Evolutionary conservation across 352 stramenopile species (phyloP).

Genomic region (Phytophthora pini): DNA sequence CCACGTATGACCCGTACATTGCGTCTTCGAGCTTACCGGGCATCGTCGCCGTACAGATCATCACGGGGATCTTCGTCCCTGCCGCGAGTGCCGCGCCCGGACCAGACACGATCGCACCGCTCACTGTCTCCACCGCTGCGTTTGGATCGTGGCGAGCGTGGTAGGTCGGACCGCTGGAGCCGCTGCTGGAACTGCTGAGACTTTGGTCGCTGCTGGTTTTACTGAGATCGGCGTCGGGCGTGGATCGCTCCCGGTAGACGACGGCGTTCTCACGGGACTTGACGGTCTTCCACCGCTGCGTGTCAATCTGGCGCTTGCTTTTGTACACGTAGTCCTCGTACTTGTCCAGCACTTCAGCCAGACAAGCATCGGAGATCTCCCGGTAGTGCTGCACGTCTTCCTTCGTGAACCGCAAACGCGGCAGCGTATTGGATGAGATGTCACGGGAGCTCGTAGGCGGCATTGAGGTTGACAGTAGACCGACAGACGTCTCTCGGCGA

Average conservation of each 20-base stretch:
- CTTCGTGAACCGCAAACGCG: constrained; percentile 35
- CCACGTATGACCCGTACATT: constrained; percentile 56
- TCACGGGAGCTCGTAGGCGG: constrained; percentile 29
- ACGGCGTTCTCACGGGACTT: constrained; percentile 42
- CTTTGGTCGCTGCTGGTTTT: neutral
- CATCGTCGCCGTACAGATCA: constrained; percentile 45
- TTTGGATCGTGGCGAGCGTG: constrained; percentile 14
- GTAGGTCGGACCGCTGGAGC: constrained; percentile 11
- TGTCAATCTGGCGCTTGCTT: constrained; percentile 34
- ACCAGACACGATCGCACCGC: constrained; percentile 35
- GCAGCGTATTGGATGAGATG: constrained; percentile 36
- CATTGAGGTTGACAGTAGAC: no score
- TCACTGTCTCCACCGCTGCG: constrained; percentile 17
- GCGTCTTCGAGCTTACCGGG: constrained; percentile 61
- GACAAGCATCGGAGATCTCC: constrained; percentile 29
- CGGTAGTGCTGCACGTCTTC: constrained; percentile 43
- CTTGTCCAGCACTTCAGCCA: constrained; percentile 37
- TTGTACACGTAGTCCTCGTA: constrained; percentile 50
- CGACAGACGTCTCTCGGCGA: neutral
- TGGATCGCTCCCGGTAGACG: constrained; percentile 43
- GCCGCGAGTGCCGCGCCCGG: constrained; percentile 48
- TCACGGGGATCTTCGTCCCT: constrained; percentile 47
- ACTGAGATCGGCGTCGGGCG: constrained; percentile 14
- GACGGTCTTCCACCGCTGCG: constrained; percentile 47
- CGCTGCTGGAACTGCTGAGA: constrained; percentile 16